Conservation (phyloP, 2,329 filamentous ascomycete species). For the Hypoxylon sp. region DNA sequence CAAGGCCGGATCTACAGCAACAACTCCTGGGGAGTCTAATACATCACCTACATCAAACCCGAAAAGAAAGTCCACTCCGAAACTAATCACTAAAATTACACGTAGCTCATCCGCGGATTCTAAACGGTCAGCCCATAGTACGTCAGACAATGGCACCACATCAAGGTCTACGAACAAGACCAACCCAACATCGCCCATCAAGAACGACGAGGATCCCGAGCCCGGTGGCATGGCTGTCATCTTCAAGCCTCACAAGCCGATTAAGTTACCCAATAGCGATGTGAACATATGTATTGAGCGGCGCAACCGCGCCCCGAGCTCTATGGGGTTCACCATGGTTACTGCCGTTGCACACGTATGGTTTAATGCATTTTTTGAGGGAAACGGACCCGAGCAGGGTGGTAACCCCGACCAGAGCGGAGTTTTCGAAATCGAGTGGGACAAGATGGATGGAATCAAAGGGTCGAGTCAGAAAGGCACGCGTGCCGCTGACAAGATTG, state of each 20-base stretch:
- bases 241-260: conserved; percentile 75
- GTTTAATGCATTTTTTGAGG: conserved; percentile 97
- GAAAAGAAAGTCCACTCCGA: conserved; percentile 37
- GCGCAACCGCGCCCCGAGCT: conserved; percentile 81
- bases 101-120: conserved; percentile 30
- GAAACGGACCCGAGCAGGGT: conserved; percentile 75
- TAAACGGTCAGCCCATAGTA: conserved; percentile 11
- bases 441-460: conserved; percentile 92
- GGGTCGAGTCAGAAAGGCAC: conserved; percentile 86
- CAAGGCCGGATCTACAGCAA: conserved; percentile 15
- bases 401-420: conserved; percentile 76
- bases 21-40: conserved; percentile 29
- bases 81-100: conserved; percentile 41
- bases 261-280: conserved; percentile 84
- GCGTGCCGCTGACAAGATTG: conserved; percentile 82
- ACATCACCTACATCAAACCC: conserved; percentile 26
- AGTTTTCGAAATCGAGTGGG: conserved; percentile 70
- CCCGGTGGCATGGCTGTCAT: conserved; percentile 79
- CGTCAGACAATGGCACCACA: conserved; percentile 16
- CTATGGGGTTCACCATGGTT: conserved; percentile 87
- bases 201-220: conserved; percentile 57
- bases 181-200: conserved; percentile 38
- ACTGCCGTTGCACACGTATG: conserved; percentile 94
- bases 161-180: conserved; percentile 29
- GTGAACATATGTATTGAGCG: conserved; percentile 92